phyloP scores from a whole-genome alignment of 495 filamentous ascomycete genomes.

The Hyaloscypha hepaticicola region DNA sequence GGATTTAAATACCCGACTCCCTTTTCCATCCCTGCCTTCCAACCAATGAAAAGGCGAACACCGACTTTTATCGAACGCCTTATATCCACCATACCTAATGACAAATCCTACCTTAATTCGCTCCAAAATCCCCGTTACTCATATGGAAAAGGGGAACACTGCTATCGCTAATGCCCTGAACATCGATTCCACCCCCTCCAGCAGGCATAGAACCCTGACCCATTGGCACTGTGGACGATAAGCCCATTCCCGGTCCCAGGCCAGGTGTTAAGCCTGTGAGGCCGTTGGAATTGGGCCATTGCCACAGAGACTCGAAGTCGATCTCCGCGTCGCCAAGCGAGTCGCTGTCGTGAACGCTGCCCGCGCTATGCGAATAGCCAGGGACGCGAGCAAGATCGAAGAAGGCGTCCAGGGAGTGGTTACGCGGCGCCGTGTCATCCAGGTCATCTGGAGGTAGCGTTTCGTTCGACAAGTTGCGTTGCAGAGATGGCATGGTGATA shows the following conservation, averaged over 20 bases:
- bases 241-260: not conserved
- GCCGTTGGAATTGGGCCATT: conserved; percentile 35
- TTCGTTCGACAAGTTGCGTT: conserved; percentile 29
- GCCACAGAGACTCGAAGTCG: conserved; percentile 58
- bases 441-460: not conserved
- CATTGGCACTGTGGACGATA: not conserved
- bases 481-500: conserved; percentile 38
- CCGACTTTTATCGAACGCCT: not conserved
- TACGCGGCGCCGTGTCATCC: not conserved
- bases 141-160: conserved; percentile 21
- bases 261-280: conserved; percentile 4
- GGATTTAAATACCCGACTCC: no score
- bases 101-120: not conserved
- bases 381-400: conserved; percentile 51
- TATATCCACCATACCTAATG: not conserved
- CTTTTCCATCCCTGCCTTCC: no score
- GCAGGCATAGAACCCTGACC: not conserved
- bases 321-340: conserved; percentile 45
- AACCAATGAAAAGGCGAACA: no score
- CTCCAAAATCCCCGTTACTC: conserved; percentile 7
- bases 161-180: conserved; percentile 17
- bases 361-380: conserved; percentile 29
- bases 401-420: conserved; percentile 42
- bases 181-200: not conserved
- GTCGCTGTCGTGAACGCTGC: conserved; percentile 41